Percentiles rank a stretch among this genome's conserved stretches.
Evolutionary conservation across 2,329 filamentous ascomycete species (phyloP).

Genomic region (Fonsecaea pedrosoi): DNA sequence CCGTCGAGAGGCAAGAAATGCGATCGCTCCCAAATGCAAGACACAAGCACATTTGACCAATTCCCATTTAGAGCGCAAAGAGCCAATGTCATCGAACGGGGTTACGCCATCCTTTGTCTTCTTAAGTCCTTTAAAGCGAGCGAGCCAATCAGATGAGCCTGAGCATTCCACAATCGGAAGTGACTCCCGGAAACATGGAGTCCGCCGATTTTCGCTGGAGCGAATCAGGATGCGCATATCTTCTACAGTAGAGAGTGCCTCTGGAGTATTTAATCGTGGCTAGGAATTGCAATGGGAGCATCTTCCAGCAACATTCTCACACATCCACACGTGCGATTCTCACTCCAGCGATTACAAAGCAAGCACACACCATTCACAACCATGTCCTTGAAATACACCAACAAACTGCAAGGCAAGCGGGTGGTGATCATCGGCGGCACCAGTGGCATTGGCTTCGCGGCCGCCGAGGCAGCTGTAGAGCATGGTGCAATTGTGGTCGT

Average conservation of each 20-base stretch:
- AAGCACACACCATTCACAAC: background rate
- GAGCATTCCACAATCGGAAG: background rate
- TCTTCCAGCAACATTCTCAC: background rate
- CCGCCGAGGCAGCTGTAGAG: slow-evolving; percentile 60
- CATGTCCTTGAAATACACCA: slow-evolving; percentile 41
- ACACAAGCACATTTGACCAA: background rate
- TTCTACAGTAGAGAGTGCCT: background rate
- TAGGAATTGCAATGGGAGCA: background rate
- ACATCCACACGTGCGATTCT: background rate
- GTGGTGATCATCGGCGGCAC: slow-evolving; percentile 61
- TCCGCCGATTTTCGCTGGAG: slow-evolving; percentile 9
- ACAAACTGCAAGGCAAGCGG: slow-evolving; percentile 54
- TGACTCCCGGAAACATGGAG: no score
- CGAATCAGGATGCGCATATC: background rate
- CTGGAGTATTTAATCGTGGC: background rate
- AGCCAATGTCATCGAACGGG: background rate
- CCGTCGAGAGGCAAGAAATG: background rate
- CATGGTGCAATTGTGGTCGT: slow-evolving; percentile 57
- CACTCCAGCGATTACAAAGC: background rate
- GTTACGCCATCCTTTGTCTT: background rate
- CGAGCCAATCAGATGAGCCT: slow-evolving; percentile 9
- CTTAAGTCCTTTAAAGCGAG: background rate
- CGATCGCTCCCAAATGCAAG: background rate
- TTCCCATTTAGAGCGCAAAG: background rate
- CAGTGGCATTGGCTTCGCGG: slow-evolving; percentile 59